These are phyloP conservation scores for Erodium texanum DNA, from an alignment of 441 rosid species.

Conservation along the genomic window DNA sequence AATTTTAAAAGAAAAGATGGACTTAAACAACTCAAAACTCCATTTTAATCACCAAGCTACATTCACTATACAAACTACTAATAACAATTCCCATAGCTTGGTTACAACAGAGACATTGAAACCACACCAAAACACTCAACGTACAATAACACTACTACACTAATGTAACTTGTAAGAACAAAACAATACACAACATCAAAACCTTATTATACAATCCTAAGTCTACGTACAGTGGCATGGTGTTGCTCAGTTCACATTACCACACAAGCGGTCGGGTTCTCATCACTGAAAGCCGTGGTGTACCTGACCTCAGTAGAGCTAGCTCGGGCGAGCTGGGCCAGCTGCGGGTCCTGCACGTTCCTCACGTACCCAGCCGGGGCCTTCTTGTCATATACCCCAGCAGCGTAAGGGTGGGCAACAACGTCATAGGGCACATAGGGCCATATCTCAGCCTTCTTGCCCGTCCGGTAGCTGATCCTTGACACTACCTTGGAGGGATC, in stretches of 20 bases:
- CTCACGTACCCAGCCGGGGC: slow-evolving; percentile 85
- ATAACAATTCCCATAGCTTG: no score
- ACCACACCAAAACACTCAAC: no score
- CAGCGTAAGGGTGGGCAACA: slow-evolving; percentile 91
- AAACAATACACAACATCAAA: no score
- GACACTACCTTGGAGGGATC: slow-evolving; percentile 62
- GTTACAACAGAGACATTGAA: no score
- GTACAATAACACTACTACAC: no score
- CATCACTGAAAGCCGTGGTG: slow-evolving; percentile 91
- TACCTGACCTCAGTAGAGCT: slow-evolving; percentile 83
- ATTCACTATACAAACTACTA: no score
- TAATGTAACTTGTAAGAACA: no score
- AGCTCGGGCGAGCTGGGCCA: slow-evolving; percentile 69
- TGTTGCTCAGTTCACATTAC: slow-evolving; percentile 36
- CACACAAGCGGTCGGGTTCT: slow-evolving; percentile 56
- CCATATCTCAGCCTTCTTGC: slow-evolving; percentile 79
- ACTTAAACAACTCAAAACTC: no score
- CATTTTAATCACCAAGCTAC: no score
- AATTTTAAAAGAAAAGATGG: no score
- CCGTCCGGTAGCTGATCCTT: slow-evolving; percentile 70
- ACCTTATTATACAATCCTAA: no score
- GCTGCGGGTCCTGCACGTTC: slow-evolving; percentile 45
- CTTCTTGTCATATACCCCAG: slow-evolving; percentile 73
- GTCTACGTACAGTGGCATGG: background rate
- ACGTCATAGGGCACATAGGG: slow-evolving; percentile 83